Base-by-base conservation (phyloP, 192 early-diverging fungal genomes). In the Oehlia diaphana region DNA sequence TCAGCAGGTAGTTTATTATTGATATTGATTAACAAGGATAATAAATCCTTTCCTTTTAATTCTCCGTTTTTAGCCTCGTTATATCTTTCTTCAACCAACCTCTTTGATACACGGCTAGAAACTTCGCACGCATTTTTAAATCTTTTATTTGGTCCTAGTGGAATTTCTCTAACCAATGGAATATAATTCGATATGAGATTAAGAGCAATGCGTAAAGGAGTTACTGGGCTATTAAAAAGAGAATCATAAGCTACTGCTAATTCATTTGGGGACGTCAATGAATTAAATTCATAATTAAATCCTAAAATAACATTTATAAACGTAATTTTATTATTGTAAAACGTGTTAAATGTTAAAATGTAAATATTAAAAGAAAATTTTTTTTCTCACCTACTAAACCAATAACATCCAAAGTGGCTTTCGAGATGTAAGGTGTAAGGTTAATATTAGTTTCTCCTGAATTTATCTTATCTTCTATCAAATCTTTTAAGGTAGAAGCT, bases 401-500 rank as follows among this genome's bases (percentile, higher is more conserved):
- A 80, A 87, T 89, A 4, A 86, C 82, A 67, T 89, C 88, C 39
- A 89, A 67, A 1, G 88, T 85, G 47, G 86, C 80, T 47, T 79
- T 33, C 19, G 81, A 81, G 4, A 88, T 76, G 61, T 81, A 87
- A 6, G 37, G 53, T 4, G 81, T 82, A 12, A 90, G 79, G 44
- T 84, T 76, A 44, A 87, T 64, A 26, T 88, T 85, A 8, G 65
- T 68, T 21, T 31, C 63, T 10, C 79, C 71, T 39, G 44, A 47
- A 31, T 70, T 80, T 39, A 63, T 79, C 12, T 83, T 73, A 19
- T 74, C 62, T 81, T 68, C 26, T 42, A 73, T 87, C 86, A 89
- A 6, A 81, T 58, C 47, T 84, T 75, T 77, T 58, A 90, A 61
- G 1, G 58, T 31, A 47, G 71, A 58, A 2, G 74, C 76, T 14